Percentiles rank a stretch among this genome's conserved stretches.
Evolutionary conservation across 352 stramenopile genomes (phyloP).

Genomic region (Globisporangium perplexum): DNA sequence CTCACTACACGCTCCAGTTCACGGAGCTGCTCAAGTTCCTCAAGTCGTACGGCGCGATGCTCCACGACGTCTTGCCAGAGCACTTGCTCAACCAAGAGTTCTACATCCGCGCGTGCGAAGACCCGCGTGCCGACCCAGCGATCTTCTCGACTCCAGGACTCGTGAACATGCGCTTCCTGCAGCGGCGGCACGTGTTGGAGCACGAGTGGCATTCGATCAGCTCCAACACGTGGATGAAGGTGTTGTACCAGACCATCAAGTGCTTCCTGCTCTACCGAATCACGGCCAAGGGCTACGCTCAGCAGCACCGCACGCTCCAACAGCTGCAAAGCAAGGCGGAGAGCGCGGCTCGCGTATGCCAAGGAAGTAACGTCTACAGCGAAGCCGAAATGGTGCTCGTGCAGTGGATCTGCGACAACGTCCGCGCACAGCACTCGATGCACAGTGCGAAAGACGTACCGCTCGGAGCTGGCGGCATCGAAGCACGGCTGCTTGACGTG

Average conservation of each 20-base stretch:
- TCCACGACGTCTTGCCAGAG: constrained; percentile 84
- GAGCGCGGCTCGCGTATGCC: constrained; percentile 23
- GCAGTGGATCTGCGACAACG: constrained; percentile 85
- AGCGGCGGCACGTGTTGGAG: constrained; percentile 43
- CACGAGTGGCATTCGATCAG: constrained; percentile 53
- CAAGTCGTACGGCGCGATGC: constrained; percentile 88
- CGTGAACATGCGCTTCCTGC: constrained; percentile 40
- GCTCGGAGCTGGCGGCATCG: not conserved
- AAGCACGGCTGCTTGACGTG: constrained; percentile 50
- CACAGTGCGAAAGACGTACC: too few species aligned
- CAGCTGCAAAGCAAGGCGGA: constrained; percentile 16
- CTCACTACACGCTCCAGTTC: constrained; percentile 68
- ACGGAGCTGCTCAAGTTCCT: constrained; percentile 87
- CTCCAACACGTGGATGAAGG: constrained; percentile 70
- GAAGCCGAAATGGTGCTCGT: constrained; percentile 89
- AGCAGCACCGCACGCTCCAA: constrained; percentile 17
- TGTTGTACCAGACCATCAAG: constrained; percentile 90
- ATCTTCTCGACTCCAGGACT: constrained; percentile 37
- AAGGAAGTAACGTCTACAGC: constrained; percentile 90
- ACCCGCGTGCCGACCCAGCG: constrained; percentile 37
- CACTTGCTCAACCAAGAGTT: constrained; percentile 72
- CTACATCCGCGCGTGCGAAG: constrained; percentile 79
- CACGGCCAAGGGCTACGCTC: constrained; percentile 73
- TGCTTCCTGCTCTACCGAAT: constrained; percentile 91
- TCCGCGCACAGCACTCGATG: constrained; percentile 16